Conservation (phyloP, 371 early-diverging fungal genomes). For the Mucor velutinosus region DNA sequence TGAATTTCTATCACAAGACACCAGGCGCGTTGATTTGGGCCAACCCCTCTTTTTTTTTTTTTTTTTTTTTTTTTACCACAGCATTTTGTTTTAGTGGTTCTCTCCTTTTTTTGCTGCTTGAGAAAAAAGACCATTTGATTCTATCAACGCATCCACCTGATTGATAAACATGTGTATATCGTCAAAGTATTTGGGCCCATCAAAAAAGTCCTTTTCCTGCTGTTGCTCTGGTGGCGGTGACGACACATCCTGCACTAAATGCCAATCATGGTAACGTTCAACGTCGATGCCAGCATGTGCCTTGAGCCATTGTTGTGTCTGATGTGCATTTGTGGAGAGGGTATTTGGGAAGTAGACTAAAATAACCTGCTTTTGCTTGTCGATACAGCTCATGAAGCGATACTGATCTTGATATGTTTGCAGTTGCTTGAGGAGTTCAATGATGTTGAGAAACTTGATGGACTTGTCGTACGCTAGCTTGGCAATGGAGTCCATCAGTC, state of each 20-base stretch:
- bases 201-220: conserved; percentile 10
- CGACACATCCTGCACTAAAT: not conserved
- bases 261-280: conserved; percentile 6
- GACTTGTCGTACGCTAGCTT: conserved; percentile 6
- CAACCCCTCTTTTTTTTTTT: no score
- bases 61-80: no score
- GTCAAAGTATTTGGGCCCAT: conserved; percentile 14
- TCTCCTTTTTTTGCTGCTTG: not conserved
- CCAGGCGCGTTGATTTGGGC: not conserved
- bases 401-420: conserved; percentile 6
- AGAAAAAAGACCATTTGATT: conserved; percentile 21
- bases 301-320: conserved; percentile 8
- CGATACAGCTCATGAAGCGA: conserved; percentile 10
- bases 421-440: conserved; percentile 10
- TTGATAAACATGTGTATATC: conserved; percentile 23
- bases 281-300: conserved; percentile 2
- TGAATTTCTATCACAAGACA: not conserved
- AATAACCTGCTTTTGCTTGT: conserved; percentile 9
- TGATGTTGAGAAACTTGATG: conserved; percentile 2
- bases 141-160: conserved; percentile 22
- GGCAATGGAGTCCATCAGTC: conserved; percentile 12
- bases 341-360: conserved; percentile 14
- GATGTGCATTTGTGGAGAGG: not conserved
- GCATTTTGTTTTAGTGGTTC: not conserved
- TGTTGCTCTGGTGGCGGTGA: not conserved